Evolutionary conservation across 2,329 filamentous ascomycete genomes (phyloP).

Genomic region (Fusarium decemcellulare): DNA sequence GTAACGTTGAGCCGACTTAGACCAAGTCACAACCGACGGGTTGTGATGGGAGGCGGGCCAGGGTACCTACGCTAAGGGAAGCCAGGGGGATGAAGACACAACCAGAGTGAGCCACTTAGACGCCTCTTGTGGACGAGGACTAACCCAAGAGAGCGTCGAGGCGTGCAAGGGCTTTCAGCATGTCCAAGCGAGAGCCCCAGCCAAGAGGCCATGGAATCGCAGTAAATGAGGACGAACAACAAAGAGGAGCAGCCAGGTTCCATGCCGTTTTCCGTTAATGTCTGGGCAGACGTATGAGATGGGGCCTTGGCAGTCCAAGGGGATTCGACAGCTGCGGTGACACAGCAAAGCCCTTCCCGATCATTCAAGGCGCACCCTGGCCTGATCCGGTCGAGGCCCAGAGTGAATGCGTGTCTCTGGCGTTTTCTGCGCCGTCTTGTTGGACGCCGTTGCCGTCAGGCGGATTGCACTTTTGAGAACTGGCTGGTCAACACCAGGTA

Average conservation of each 20-base stretch:
- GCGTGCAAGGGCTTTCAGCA: constrained; percentile 27
- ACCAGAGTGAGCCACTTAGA: constrained; percentile 10
- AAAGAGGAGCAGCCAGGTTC: constrained; percentile 13
- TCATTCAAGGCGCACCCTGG: not conserved
- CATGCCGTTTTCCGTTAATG: constrained; percentile 34
- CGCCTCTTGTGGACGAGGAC: constrained; percentile 10
- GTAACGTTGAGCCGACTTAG: constrained; percentile 26
- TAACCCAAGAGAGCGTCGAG: not conserved
- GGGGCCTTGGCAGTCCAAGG: not conserved
- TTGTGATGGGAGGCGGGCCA: constrained; percentile 5
- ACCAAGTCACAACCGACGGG: constrained; percentile 17
- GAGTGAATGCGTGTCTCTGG: constrained; percentile 5
- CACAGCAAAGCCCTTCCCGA: not conserved
- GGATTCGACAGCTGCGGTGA: not conserved
- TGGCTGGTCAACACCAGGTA: not conserved
- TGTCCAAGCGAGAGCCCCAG: constrained; percentile 20
- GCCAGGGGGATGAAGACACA: constrained; percentile 27
- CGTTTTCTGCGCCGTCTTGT: constrained; percentile 24
- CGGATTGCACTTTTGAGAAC: constrained; percentile 15
- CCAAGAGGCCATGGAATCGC: constrained; percentile 12
- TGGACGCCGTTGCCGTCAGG: constrained; percentile 28
- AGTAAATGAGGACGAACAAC: constrained; percentile 14
- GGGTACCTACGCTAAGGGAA: constrained; percentile 16
- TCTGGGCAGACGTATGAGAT: constrained; percentile 33
- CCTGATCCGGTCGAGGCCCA: too few relatives aligned